Percentiles rank a stretch among this genome's conserved stretches.
Evolutionary conservation across 192 early-diverging fungal species (phyloP).

Genomic region (Backusella sp.): DNA sequence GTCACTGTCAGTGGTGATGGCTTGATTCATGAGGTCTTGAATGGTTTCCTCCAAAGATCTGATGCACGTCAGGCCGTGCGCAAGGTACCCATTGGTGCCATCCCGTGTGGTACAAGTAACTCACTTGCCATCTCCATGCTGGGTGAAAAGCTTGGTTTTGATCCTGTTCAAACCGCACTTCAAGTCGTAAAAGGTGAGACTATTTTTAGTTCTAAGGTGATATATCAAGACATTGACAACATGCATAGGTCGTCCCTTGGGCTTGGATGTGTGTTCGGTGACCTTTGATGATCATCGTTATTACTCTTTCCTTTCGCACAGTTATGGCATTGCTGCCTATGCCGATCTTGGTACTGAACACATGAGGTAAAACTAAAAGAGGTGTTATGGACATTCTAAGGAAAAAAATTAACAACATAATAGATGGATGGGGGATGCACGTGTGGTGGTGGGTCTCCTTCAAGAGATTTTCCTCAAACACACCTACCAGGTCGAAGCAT

Average conservation of each 20-base stretch:
- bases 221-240: too few species aligned
- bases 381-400: too few species aligned
- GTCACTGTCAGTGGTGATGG: slow-evolving; percentile 78
- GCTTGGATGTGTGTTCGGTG: slow-evolving; percentile 57
- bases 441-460: slow-evolving; percentile 41
- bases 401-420: too few species aligned
- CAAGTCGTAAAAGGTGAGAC: slow-evolving; percentile 39
- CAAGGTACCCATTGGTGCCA: slow-evolving; percentile 59
- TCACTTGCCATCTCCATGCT: slow-evolving; percentile 46
- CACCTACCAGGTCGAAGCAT: slow-evolving; percentile 40
- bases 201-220: background rate
- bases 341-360: slow-evolving; percentile 55
- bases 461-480: slow-evolving; percentile 40
- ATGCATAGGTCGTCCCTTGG: slow-evolving; percentile 25
- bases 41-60: slow-evolving; percentile 68
- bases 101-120: slow-evolving; percentile 62
- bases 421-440: slow-evolving; percentile 54
- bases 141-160: slow-evolving; percentile 46
- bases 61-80: slow-evolving; percentile 57
- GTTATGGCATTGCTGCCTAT: slow-evolving; percentile 56
- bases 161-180: slow-evolving; percentile 30
- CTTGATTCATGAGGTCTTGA: slow-evolving; percentile 75
- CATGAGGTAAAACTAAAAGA: slow-evolving; percentile 11
- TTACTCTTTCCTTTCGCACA: slow-evolving; percentile 55
- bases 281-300: slow-evolving; percentile 44